Percentiles rank a stretch among this genome's conserved stretches.
Evolutionary conservation across 2,329 filamentous ascomycete genomes (phyloP).

Genomic region (Calonectria pteridis): DNA sequence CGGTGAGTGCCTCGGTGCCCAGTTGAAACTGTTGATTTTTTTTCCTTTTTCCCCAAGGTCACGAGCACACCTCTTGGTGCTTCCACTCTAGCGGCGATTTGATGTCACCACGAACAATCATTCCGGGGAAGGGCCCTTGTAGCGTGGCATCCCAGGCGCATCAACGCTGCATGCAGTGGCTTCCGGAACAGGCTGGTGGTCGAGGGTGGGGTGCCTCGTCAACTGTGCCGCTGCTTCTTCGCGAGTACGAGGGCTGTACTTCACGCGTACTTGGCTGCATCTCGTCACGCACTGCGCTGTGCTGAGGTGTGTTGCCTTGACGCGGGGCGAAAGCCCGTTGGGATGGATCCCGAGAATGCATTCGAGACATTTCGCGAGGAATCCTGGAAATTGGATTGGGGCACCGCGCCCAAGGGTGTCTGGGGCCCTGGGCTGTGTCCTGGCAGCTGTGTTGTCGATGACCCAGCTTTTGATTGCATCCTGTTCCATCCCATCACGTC

Average conservation of each 20-base stretch:
- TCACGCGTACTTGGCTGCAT: constrained; percentile 1
- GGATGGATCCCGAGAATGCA: constrained; percentile 10
- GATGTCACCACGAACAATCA: constrained; percentile 34
- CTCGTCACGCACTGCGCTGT: constrained; percentile 1
- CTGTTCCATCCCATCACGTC: constrained; percentile 3
- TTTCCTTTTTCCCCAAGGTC: constrained; percentile 30
- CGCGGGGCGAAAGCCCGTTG: constrained; percentile 13
- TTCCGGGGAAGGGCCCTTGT: constrained; percentile 28
- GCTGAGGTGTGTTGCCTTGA: constrained; percentile 8
- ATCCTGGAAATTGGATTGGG: constrained; percentile 8
- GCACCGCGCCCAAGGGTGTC: not conserved
- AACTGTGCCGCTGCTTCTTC: constrained; percentile 1
- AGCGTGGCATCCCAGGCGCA: constrained; percentile 19
- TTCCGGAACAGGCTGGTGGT: constrained; percentile 23
- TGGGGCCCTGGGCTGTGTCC: not conserved
- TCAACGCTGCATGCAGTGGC: constrained; percentile 25
- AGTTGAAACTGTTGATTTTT: constrained; percentile 19
- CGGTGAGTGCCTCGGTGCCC: constrained; percentile 28
- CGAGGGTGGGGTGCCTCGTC: constrained; percentile 7
- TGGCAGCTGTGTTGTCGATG: not conserved
- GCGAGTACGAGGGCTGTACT: constrained; percentile 10
- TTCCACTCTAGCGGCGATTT: constrained; percentile 26
- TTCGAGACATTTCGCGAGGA: constrained; percentile 1
- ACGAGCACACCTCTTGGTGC: constrained; percentile 30
- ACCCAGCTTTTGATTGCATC: not conserved